phyloP scores from a whole-genome alignment of 1,139 yeast species.

The Candida sojae region DNA sequence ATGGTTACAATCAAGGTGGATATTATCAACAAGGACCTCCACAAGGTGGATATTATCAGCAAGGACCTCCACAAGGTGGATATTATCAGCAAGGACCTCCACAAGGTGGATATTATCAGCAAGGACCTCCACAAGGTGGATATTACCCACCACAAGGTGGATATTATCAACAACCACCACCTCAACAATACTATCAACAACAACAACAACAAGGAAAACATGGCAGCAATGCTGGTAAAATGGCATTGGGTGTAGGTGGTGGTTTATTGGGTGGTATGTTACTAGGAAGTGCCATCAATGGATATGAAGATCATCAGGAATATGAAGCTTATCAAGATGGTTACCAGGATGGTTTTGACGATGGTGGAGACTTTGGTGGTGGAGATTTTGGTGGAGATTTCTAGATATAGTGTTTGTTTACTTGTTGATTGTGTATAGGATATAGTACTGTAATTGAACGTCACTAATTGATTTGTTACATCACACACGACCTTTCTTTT shows the following conservation, averaged over 20 bases:
- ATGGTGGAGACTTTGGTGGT: slow-evolving; percentile 27
- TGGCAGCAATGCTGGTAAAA: slow-evolving; percentile 35
- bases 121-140: slow-evolving; percentile 15
- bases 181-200: slow-evolving; percentile 15
- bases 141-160: slow-evolving; percentile 17
- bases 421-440: too few species aligned
- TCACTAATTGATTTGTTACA: neutral
- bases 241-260: slow-evolving; percentile 77
- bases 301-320: slow-evolving; percentile 26
- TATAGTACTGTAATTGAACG: too few species aligned
- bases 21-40: slow-evolving; percentile 13
- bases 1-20: slow-evolving; percentile 13
- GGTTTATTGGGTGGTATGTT: slow-evolving; percentile 78
- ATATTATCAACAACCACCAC: slow-evolving; percentile 15
- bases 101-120: slow-evolving; percentile 14
- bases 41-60: slow-evolving; percentile 20
- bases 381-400: slow-evolving; percentile 19
- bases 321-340: slow-evolving; percentile 38
- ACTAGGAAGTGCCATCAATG: slow-evolving; percentile 45
- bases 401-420: neutral
- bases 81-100: slow-evolving; percentile 14
- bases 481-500: neutral
- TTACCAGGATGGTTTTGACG: slow-evolving; percentile 23
- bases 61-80: slow-evolving; percentile 20
- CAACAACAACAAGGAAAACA: slow-evolving; percentile 17